Conservation (phyloP, 2,329 filamentous ascomycete genomes). For the Phialocephala sp. region DNA sequence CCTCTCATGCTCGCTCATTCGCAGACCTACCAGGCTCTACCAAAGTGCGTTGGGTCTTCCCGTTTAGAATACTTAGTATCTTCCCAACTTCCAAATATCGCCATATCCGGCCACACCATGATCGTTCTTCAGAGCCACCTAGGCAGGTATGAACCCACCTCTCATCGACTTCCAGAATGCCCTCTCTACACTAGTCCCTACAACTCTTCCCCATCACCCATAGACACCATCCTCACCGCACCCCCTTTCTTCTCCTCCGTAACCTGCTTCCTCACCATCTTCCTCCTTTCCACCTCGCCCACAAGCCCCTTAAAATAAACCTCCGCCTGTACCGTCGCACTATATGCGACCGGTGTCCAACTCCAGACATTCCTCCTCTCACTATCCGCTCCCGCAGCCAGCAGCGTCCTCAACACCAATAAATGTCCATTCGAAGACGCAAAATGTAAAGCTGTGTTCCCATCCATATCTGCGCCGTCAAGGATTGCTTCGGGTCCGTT, state of each 20-base stretch:
- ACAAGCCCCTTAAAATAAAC: conserved; percentile 83
- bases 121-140: too few relatives aligned
- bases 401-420: conserved; percentile 75
- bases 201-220: conserved; percentile 26
- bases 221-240: conserved; percentile 35
- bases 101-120: too few relatives aligned
- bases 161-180: too few relatives aligned
- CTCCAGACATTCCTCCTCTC: conserved; percentile 74
- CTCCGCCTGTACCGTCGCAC: conserved; percentile 80
- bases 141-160: too few relatives aligned
- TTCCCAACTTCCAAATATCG: too few relatives aligned
- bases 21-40: too few relatives aligned
- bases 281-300: conserved; percentile 70
- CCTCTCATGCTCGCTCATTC: too few relatives aligned
- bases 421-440: conserved; percentile 83
- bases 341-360: conserved; percentile 86
- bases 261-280: conserved; percentile 47
- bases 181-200: too few relatives aligned
- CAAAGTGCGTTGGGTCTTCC: too few relatives aligned
- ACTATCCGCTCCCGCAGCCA: conserved; percentile 79
- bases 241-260: conserved; percentile 35
- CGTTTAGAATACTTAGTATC: too few relatives aligned
- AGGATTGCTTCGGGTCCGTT: conserved; percentile 43
- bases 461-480: conserved; percentile 66
- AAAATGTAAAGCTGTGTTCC: conserved; percentile 89